Base-by-base conservation (phyloP, 2,329 filamentous ascomycete genomes). In the Lasiodiplodia citricola region DNA sequence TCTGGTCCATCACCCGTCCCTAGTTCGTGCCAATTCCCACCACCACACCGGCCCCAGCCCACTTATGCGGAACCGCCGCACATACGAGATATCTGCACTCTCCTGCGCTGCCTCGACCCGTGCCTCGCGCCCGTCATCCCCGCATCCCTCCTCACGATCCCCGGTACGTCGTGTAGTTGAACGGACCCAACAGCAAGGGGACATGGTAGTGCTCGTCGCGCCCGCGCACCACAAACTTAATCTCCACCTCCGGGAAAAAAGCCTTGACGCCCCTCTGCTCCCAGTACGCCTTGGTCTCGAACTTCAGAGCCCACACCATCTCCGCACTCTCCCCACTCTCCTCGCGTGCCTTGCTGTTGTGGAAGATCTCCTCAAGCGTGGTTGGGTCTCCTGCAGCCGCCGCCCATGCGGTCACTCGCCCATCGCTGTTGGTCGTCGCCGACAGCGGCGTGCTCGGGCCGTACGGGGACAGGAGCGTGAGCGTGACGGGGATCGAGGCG, bases 121-220 rank as follows among this genome's bases (percentile, higher is more conserved):
- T n/a, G 50, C 50, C 41, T 28, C 35, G 14, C 35, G 41, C 55
- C 64, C 52, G 35, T 23, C 38, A 28, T 16, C 52, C 67, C 25
- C 28, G 28, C 28, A 28, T 7, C 28, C 28, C 28, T 28, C 28
- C 73, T 83, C 82, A 93, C 78, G 90, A 92, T 18, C 92, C 92
- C 58, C 92, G 84, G 80, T 96, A 96, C 11, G 92, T 95, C 51
- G 91, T 92, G 81, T 93, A 96, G 77, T 90, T 91, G 81, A 90
- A 94, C 37, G 92, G 92, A 71, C 90, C 89, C 81, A 95, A 78
- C 78, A 96, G 77, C 76, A 96, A 80, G 55, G 92, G 92, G 3
- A 96, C 91, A 82, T 96, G 92, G 76, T 92, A 95, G 76, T 91
- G 88, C 84, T 92, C 88, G 84, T 71, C 73, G 63, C 70, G 80